These are phyloP conservation scores for Eucalyptus caleyi DNA, from an alignment of 345 rosid species.

Conservation along the genomic window DNA sequence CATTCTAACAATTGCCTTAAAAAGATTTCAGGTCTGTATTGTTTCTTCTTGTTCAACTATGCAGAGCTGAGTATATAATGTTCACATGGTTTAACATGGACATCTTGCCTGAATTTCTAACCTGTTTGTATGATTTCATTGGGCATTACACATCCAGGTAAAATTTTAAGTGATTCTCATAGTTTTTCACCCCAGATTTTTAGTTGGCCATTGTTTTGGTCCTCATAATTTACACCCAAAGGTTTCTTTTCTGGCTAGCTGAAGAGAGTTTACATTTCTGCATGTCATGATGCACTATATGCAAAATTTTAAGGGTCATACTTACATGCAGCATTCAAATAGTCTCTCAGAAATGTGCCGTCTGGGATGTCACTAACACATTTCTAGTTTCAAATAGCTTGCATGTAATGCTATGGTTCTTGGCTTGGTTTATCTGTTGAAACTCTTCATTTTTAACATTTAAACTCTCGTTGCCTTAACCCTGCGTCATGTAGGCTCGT, in stretches of 20 bases:
- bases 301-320: neutral
- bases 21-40: constrained; percentile 22
- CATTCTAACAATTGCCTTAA: constrained; percentile 88
- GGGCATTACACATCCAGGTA: neutral
- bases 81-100: neutral
- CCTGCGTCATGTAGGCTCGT: neutral
- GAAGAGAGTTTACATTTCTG: neutral
- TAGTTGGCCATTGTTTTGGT: neutral
- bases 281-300: neutral
- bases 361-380: neutral
- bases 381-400: neutral
- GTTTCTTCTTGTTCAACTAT: neutral
- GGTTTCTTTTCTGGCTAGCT: neutral
- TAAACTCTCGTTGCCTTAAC: neutral
- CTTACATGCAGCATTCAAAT: neutral
- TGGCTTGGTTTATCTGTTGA: neutral
- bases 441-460: neutral
- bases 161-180: neutral
- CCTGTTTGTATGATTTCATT: neutral
- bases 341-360: neutral
- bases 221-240: neutral
- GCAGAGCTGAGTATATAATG: neutral
- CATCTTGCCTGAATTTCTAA: neutral
- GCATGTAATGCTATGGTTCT: neutral
- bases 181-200: neutral